Conservation (phyloP, 768 basidiomycete species). For the Collybiopsis confluens region DNA sequence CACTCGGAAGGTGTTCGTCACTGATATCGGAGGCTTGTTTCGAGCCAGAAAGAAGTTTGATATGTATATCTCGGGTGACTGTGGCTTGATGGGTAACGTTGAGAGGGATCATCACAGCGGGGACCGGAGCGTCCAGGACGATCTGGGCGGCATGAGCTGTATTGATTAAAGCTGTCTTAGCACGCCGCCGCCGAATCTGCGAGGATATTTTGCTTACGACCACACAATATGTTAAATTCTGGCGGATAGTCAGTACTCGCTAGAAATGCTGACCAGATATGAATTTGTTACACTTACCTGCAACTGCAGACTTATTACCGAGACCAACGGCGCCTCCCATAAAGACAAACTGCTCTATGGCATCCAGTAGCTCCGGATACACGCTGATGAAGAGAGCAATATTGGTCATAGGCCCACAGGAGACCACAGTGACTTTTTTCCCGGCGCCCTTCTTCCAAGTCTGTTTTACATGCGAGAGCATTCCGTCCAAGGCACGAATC, state of each 20-base stretch:
- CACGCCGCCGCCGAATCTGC: neutral
- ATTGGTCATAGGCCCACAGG: conserved; percentile 85
- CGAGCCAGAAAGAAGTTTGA: conserved; percentile 42
- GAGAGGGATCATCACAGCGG: conserved; percentile 73
- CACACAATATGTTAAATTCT: conserved; percentile 82
- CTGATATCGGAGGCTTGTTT: conserved; percentile 7
- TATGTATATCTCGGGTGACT: conserved; percentile 52
- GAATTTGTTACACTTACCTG: conserved; percentile 39
- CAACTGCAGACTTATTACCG: conserved; percentile 76
- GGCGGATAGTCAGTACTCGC: neutral
- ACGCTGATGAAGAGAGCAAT: conserved; percentile 61
- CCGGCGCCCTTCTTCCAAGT: conserved; percentile 59
- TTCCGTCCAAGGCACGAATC: conserved; percentile 63
- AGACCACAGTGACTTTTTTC: conserved; percentile 61
- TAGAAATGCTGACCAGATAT: neutral
- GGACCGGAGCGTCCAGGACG: conserved; percentile 52
- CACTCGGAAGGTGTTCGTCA: conserved; percentile 26
- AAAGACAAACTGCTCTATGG: conserved; percentile 69
- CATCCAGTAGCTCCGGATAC: conserved; percentile 47
- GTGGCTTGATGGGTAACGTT: conserved; percentile 89
- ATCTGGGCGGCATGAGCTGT: conserved; percentile 81
- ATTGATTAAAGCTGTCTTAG: neutral
- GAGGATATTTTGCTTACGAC: conserved; percentile 48
- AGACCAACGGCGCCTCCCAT: conserved; percentile 92
- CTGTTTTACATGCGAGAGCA: conserved; percentile 49